Evolutionary conservation across 208 protist genomes (phyloP).

Genomic region (Jaenimonas drosophilae): DNA sequence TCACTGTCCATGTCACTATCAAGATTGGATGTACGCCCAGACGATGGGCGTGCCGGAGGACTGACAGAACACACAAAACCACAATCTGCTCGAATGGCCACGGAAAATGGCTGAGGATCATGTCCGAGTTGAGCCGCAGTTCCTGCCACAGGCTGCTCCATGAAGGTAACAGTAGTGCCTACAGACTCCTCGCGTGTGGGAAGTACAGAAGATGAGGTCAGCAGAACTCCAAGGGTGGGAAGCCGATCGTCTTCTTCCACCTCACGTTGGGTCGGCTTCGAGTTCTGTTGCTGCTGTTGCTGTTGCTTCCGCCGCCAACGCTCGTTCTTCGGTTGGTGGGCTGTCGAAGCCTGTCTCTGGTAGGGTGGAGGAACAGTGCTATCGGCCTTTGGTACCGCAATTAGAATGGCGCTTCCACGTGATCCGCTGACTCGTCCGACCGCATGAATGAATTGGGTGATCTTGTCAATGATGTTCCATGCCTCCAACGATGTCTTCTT

Average conservation of each 20-base stretch:
- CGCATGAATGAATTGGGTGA: slow-evolving; percentile 66
- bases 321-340: not conserved
- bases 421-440: slow-evolving; percentile 57
- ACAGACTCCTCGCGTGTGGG: slow-evolving; percentile 16
- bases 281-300: not conserved
- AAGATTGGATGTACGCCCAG: not conserved
- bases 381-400: slow-evolving; percentile 23
- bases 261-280: not conserved
- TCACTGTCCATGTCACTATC: slow-evolving; percentile 12
- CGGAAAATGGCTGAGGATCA: slow-evolving; percentile 29
- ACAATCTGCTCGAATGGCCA: slow-evolving; percentile 32
- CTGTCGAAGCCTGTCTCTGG: too few species aligned
- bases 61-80: slow-evolving; percentile 49
- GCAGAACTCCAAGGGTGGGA: slow-evolving; percentile 32
- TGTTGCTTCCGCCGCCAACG: not conserved
- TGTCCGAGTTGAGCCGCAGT: slow-evolving; percentile 33
- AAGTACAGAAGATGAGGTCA: slow-evolving; percentile 72
- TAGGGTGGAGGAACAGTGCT: too few species aligned
- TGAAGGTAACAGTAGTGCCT: slow-evolving; percentile 32
- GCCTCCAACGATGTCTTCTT: too few species aligned
- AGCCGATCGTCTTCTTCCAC: slow-evolving; percentile 1
- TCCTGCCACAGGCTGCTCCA: slow-evolving; percentile 70
- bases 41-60: not conserved
- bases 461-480: slow-evolving; percentile 64
- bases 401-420: slow-evolving; percentile 57